Base-by-base conservation (phyloP, 768 basidiomycete genomes). In the Hypsizygus marmoreus region DNA sequence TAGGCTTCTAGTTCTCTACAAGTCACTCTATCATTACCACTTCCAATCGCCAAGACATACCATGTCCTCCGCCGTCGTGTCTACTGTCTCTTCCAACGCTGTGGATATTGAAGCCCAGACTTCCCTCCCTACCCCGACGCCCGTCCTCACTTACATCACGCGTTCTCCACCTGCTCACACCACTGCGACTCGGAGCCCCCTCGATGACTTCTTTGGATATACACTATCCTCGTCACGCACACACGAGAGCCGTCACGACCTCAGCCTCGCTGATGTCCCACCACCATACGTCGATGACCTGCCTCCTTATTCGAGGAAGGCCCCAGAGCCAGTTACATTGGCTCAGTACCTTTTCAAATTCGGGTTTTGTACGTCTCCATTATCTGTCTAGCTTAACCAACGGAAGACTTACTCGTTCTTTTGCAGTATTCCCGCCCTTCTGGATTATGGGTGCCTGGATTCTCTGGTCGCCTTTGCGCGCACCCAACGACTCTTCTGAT, bases 301-400 rank as follows among this genome's bases (percentile, higher is more conserved):
- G 24, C 74, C 70, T 30, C 67, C 61, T 29, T 73, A 66, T 58
- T 59, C 69, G n/a, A 52, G 59, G 7, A 63, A 68, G 45, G 63
- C 66, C 12, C 53, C 53, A 16, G 80, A 84, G 65, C 71, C 74
- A 25, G 61, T 70, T 4, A 84, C 81, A 19, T 74, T 83, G 38
- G 78, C 82, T 5, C 73, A 76, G 64, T 80, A 76, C 58, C 62
- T 84, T 35, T 84, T 84, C 67, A 78, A 76, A 55, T 82, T 82
- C 47, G 80, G 81, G 33, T 83, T 84, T 56, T 57, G 82, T 84
- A 54, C 57, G 82, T 68, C 43, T 16, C 33, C 17, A 43, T 24
- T 40, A 32, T 34, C 14, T 30, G 23, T 20, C 6, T n/a, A 13
- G 26, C 25, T 28, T 33, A 23, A 14, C 3, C 30, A 19, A 14